Percentiles rank a stretch among this genome's conserved stretches.
phyloP scores from a whole-genome alignment of 106 monocot genomes.

The Posidonia australis region DNA sequence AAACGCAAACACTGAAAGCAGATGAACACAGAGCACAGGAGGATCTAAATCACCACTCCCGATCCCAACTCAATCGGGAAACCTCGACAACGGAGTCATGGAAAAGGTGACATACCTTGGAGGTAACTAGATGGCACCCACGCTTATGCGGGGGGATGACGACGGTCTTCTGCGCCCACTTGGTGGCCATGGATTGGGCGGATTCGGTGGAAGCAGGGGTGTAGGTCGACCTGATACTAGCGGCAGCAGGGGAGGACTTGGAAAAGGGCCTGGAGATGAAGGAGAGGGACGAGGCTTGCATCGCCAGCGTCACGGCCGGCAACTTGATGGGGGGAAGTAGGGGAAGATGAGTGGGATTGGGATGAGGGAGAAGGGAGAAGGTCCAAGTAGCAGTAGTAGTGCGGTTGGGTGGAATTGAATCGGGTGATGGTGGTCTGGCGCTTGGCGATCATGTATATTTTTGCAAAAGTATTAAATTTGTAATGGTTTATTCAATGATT shows the following conservation, averaged over 20 bases:
- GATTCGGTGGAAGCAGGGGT: background rate
- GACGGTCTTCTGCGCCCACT: conserved; percentile 96
- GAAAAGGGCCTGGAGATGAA: background rate
- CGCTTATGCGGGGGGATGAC: conserved; percentile 70
- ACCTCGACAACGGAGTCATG: background rate
- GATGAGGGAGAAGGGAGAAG: too few relatives aligned
- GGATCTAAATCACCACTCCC: background rate
- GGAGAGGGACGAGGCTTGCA: conserved; percentile 12
- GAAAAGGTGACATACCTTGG: conserved; percentile 27
- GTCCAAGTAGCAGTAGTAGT: too few relatives aligned
- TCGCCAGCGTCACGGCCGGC: background rate
- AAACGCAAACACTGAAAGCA: too few relatives aligned
- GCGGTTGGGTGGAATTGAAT: too few relatives aligned
- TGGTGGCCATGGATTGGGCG: conserved; percentile 45
- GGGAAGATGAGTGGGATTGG: background rate
- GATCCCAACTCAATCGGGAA: background rate
- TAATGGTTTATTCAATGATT: too few relatives aligned
- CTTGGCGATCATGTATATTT: too few relatives aligned
- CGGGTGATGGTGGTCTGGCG: too few relatives aligned
- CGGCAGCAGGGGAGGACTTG: background rate
- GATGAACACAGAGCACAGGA: too few relatives aligned
- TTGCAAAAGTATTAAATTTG: too few relatives aligned
- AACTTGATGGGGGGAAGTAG: background rate
- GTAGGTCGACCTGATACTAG: background rate
- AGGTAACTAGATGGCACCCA: conserved; percentile 77